Conservation (phyloP, 75 land plant species). For the Sequoia sempervirens region DNA sequence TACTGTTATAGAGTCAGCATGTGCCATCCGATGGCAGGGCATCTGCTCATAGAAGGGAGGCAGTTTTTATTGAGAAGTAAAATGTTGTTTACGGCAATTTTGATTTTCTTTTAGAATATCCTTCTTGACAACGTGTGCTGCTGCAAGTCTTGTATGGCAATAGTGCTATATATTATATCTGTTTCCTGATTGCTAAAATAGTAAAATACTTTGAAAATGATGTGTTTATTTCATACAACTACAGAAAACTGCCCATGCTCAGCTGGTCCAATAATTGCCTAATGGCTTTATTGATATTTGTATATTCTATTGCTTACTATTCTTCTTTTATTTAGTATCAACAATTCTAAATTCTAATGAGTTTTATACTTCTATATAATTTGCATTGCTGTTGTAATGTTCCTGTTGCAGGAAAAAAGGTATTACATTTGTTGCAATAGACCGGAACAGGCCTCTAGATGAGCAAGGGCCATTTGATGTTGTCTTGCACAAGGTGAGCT, state of each 20-base stretch:
- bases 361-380: neutral
- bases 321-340: neutral
- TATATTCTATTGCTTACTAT: neutral
- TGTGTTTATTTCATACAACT: neutral
- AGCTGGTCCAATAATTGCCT: neutral
- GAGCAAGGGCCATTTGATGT: slow-evolving; percentile 89
- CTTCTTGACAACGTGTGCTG: neutral
- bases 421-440: slow-evolving; percentile 76
- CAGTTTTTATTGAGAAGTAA: neutral
- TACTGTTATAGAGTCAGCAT: neutral
- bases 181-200: neutral
- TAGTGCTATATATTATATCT: neutral
- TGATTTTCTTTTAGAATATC: neutral
- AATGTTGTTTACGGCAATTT: neutral
- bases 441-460: slow-evolving; percentile 47
- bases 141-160: neutral
- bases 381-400: neutral
- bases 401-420: slow-evolving; percentile 60
- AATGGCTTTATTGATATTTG: neutral
- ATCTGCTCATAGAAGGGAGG: neutral
- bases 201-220: neutral
- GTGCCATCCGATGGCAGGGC: neutral
- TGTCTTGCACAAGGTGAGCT: slow-evolving; percentile 72
- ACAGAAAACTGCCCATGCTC: neutral
- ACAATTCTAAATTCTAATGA: neutral